These are phyloP conservation scores for Macadamia tetraphylla DNA, from an alignment of 164 flowering plant genomes.

Conservation along the genomic window DNA sequence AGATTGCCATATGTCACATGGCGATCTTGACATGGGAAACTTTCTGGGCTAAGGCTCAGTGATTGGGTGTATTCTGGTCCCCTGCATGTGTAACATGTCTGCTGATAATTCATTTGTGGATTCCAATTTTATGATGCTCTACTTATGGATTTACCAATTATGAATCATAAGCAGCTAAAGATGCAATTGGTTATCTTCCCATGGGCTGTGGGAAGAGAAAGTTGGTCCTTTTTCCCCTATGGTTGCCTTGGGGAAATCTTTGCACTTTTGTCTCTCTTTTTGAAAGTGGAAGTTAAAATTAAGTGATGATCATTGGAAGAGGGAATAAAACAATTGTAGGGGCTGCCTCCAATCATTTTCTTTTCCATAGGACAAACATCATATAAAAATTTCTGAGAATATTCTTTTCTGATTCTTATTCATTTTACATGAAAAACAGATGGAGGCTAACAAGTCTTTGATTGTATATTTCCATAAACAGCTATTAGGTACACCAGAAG, in stretches of 20 bases:
- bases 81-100: neutral
- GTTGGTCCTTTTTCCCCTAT: no score
- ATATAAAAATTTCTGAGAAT: no score
- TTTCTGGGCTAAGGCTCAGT: neutral
- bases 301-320: no score
- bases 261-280: no score
- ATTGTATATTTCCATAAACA: slow-evolving; percentile 9
- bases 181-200: no score
- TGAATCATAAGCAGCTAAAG: neutral
- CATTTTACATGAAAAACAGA: neutral
- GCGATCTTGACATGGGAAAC: neutral
- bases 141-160: neutral
- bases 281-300: no score
- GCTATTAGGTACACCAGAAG: slow-evolving; percentile 53
- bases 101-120: neutral
- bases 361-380: neutral
- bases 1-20: no score
- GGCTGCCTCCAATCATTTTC: no score
- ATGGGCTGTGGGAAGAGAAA: no score
- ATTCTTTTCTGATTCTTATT: neutral
- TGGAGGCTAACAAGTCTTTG: neutral
- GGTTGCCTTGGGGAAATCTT: no score
- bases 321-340: no score
- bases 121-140: neutral
- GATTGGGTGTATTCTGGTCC: neutral